Evolutionary conservation across 164 flowering plant species (phyloP).

Genomic region (Macadamia integrifolia): DNA sequence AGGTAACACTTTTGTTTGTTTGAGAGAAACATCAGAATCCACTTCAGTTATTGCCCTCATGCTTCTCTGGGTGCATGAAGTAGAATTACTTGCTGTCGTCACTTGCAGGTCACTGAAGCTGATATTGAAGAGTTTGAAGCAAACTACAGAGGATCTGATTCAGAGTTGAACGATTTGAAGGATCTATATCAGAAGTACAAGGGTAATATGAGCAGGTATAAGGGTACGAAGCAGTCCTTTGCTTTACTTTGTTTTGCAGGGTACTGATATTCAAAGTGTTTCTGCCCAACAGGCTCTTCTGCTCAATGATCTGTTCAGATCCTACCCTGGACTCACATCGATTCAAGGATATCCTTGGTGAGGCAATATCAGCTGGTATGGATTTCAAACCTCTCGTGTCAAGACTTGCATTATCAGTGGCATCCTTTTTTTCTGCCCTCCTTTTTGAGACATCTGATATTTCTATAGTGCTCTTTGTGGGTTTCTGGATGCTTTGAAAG

Average conservation of each 20-base stretch:
- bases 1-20: conserved; percentile 38
- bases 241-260: background rate
- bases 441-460: background rate
- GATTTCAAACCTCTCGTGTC: background rate
- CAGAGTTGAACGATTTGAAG: conserved; percentile 79
- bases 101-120: conserved; percentile 76
- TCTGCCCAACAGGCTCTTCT: conserved; percentile 60
- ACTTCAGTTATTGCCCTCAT: background rate
- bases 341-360: conserved; percentile 87
- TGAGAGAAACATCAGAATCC: background rate
- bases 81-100: background rate
- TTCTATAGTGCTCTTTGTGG: background rate
- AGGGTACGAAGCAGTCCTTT: background rate
- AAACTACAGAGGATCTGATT: conserved; percentile 87
- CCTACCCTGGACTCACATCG: conserved; percentile 90
- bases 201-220: conserved; percentile 91
- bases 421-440: background rate
- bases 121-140: conserved; percentile 97
- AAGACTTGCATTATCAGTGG: background rate
- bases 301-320: conserved; percentile 95
- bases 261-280: too few species aligned
- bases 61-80: background rate
- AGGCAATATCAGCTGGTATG: conserved; percentile 76
- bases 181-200: conserved; percentile 63
- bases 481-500: background rate